phyloP scores from a whole-genome alignment of 2,329 filamentous ascomycete genomes.

The Albophoma yamanashiensis region DNA sequence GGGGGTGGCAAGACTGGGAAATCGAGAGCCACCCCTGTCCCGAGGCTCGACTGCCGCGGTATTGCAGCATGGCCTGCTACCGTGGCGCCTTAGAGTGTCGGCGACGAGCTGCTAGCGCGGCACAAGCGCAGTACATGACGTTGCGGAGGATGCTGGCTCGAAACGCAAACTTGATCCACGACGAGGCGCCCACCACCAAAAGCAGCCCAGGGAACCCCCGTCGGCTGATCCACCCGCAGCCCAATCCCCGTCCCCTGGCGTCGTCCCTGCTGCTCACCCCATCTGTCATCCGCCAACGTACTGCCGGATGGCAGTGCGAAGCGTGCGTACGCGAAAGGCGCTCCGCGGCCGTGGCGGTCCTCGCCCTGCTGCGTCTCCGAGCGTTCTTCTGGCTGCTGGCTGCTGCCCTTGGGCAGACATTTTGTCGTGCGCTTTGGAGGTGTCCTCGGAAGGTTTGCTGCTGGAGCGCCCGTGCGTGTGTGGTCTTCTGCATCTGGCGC shows the following conservation, averaged over 20 bases:
- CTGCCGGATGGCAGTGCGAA: not conserved
- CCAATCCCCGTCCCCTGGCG: not conserved
- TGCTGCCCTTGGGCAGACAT: not conserved
- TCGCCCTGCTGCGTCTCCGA: not conserved
- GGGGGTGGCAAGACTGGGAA: not conserved
- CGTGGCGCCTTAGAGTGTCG: not conserved
- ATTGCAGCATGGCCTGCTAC: not conserved
- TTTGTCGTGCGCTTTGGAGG: too few species aligned
- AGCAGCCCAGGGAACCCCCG: not conserved
- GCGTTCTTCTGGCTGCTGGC: not conserved
- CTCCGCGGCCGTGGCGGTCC: not conserved
- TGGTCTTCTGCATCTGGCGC: not conserved
- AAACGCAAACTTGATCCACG: conserved; percentile 3
- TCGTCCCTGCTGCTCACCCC: not conserved
- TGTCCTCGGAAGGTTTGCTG: not conserved
- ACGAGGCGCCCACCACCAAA: not conserved
- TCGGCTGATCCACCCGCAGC: not conserved
- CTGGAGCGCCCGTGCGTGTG: not conserved
- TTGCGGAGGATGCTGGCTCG: not conserved
- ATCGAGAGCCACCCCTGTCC: not conserved
- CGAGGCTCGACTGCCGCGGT: conserved; percentile 1
- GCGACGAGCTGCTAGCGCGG: not conserved
- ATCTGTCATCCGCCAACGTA: not conserved
- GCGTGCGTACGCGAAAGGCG: not conserved
- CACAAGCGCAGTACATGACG: not conserved